A percentile compares a stretch with the other conserved stretches of the same genome.
Evolutionary conservation across 345 rosid species (phyloP).

Genomic region (Iberis pinnata): DNA sequence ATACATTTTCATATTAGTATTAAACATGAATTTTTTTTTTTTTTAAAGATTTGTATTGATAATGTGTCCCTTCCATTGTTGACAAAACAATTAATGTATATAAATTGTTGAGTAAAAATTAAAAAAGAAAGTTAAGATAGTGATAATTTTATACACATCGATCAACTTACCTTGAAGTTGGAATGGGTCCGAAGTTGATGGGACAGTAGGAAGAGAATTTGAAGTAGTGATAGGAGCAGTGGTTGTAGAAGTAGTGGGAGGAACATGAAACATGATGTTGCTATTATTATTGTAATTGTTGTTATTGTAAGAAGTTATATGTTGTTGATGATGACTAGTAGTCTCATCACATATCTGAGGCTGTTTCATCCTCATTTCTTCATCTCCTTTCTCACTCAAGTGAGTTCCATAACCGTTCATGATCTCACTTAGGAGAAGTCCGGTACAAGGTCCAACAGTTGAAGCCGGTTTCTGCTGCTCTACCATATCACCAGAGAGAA

Average conservation of each 20-base stretch:
- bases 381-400: slow-evolving; percentile 31
- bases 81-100: slow-evolving; percentile 22
- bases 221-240: slow-evolving; percentile 21
- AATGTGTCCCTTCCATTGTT: slow-evolving; percentile 24
- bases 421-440: slow-evolving; percentile 48
- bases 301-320: slow-evolving; percentile 23
- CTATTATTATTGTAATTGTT: too few species aligned
- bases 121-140: background rate
- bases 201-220: slow-evolving; percentile 30
- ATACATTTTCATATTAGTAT: background rate
- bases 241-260: slow-evolving; percentile 20
- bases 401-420: slow-evolving; percentile 33
- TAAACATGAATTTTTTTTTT: background rate
- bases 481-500: slow-evolving; percentile 25
- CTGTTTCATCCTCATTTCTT: slow-evolving; percentile 33
- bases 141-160: background rate
- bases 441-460: slow-evolving; percentile 47
- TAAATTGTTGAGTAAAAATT: slow-evolving; percentile 11
- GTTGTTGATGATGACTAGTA: slow-evolving; percentile 11
- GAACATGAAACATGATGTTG: slow-evolving; percentile 30
- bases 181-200: slow-evolving; percentile 34
- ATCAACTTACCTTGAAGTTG: slow-evolving; percentile 42
- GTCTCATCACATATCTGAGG: slow-evolving; percentile 24
- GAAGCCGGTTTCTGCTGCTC: slow-evolving; percentile 24
- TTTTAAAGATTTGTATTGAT: background rate